These are phyloP conservation scores for Cercospora nicotianae DNA, from an alignment of 2,329 filamentous ascomycete species.

Conservation along the genomic window DNA sequence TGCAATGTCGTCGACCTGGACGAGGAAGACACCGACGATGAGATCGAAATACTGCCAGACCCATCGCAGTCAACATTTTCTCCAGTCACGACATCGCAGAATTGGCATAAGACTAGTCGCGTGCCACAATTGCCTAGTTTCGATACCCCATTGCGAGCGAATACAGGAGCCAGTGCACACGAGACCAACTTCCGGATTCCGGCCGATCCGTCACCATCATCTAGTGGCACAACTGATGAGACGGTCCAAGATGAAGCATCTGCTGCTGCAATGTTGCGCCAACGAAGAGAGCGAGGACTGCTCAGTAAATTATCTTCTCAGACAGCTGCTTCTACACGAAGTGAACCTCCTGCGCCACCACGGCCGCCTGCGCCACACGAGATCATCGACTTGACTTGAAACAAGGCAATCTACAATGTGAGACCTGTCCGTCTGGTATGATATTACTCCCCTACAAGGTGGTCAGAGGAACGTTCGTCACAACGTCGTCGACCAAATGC, in stretches of 20 bases:
- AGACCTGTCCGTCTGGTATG: background rate
- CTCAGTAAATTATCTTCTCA: constrained; percentile 5
- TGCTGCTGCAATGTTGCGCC: constrained; percentile 10
- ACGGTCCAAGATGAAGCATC: background rate
- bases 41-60: background rate
- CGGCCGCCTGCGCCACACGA: background rate
- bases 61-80: background rate
- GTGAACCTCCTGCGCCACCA: background rate
- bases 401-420: background rate
- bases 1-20: constrained; percentile 10
- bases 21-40: constrained; percentile 6
- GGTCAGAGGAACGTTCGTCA: background rate
- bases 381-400: constrained; percentile 25
- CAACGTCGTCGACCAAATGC: background rate
- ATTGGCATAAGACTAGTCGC: background rate
- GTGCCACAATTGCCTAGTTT: background rate
- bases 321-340: background rate
- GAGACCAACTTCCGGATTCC: background rate
- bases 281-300: constrained; percentile 4
- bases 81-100: background rate
- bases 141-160: background rate
- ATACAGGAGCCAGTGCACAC: background rate
- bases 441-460: background rate
- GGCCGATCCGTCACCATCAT: background rate
- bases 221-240: background rate